Evolutionary conservation across 2,329 filamentous ascomycete genomes (phyloP).

Genomic region (Tolypocladium endophyticum): DNA sequence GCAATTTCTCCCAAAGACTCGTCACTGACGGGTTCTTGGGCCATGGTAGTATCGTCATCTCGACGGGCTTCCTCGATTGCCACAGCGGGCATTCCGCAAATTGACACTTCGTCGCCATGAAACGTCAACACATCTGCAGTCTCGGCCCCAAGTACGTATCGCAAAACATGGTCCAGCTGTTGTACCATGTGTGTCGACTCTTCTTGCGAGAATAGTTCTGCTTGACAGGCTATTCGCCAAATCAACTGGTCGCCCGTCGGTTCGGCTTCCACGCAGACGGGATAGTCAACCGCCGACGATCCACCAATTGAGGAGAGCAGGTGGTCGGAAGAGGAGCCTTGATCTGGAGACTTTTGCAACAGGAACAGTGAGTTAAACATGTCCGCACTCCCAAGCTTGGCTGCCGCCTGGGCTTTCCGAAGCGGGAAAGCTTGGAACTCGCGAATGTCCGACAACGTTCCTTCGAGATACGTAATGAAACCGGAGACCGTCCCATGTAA

Average conservation of each 20-base stretch:
- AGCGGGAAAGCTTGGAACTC: slow-evolving; percentile 70
- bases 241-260: slow-evolving; percentile 39
- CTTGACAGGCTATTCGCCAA: slow-evolving; percentile 66
- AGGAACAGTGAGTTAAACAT: slow-evolving; percentile 49
- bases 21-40: neutral
- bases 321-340: neutral
- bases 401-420: slow-evolving; percentile 48
- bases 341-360: slow-evolving; percentile 29
- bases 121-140: slow-evolving; percentile 45
- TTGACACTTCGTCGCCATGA: slow-evolving; percentile 37
- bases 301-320: slow-evolving; percentile 56
- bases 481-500: slow-evolving; percentile 56
- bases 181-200: slow-evolving; percentile 42
- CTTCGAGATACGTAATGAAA: slow-evolving; percentile 65
- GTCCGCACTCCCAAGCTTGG: slow-evolving; percentile 20
- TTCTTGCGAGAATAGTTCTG: slow-evolving; percentile 34
- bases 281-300: slow-evolving; percentile 64
- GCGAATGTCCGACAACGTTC: slow-evolving; percentile 53
- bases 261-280: slow-evolving; percentile 75
- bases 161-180: slow-evolving; percentile 49
- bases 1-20: slow-evolving; percentile 24
- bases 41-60: neutral
- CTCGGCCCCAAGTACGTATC: slow-evolving; percentile 39
- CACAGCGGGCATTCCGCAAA: slow-evolving; percentile 50
- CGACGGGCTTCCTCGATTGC: neutral